A percentile compares a stretch with the other conserved stretches of the same genome.
These are phyloP conservation scores for Bacidia gigantensis DNA, from an alignment of 495 filamentous ascomycete species.

Conservation along the genomic window DNA sequence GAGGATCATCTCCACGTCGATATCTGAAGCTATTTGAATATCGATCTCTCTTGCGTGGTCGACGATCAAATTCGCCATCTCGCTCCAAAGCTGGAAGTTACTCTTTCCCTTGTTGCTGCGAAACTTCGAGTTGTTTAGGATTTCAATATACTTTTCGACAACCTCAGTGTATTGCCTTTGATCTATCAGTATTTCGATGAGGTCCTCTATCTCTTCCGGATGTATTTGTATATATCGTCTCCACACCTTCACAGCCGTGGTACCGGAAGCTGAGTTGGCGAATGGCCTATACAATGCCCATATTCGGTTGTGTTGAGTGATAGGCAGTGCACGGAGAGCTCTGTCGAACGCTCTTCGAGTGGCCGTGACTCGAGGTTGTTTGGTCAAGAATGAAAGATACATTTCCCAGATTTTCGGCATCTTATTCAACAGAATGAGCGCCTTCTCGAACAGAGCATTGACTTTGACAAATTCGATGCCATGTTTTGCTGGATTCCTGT, in stretches of 20 bases:
- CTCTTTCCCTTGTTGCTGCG: constrained; percentile 87
- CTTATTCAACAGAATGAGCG: constrained; percentile 90
- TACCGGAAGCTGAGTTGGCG: constrained; percentile 80
- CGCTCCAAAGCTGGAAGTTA: constrained; percentile 92
- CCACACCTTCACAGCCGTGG: constrained; percentile 89
- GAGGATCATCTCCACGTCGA: constrained; percentile 89
- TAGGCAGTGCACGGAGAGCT: constrained; percentile 81
- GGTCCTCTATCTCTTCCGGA: constrained; percentile 90
- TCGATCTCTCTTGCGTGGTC: constrained; percentile 77
- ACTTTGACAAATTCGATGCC: constrained; percentile 79
- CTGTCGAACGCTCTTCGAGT: constrained; percentile 89
- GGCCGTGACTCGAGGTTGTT: constrained; percentile 83
- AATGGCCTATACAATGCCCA: constrained; percentile 90
- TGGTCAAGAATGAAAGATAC: constrained; percentile 82
- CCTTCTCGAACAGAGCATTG: constrained; percentile 88
- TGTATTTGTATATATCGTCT: constrained; percentile 95
- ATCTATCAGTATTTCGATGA: constrained; percentile 74
- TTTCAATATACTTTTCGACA: constrained; percentile 82
- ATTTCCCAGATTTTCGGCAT: constrained; percentile 99
- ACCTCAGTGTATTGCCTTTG: constrained; percentile 82
- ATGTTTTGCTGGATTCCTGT: constrained; percentile 72
- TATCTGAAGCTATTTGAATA: constrained; percentile 60
- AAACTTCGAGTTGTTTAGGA: constrained; percentile 85
- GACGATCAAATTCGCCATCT: constrained; percentile 96
- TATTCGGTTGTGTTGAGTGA: constrained; percentile 94